These are phyloP conservation scores for Massospora cicadina DNA, from an alignment of 371 early-diverging fungal genomes.

Conservation along the genomic window DNA sequence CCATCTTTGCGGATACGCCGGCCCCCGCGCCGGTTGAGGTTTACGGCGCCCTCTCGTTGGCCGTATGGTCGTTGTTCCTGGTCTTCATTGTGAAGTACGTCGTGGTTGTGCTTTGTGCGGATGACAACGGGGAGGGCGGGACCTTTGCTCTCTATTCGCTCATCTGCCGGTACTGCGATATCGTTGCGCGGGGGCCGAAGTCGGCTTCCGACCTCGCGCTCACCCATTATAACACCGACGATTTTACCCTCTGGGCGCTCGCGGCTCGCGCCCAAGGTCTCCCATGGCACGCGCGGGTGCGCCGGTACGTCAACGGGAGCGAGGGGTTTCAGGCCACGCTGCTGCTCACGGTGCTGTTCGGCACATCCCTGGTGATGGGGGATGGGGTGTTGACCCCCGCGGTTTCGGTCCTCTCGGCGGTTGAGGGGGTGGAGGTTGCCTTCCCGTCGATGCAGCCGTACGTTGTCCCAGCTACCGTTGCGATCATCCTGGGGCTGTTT, in stretches of 20 bases:
- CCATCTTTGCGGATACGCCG: conserved; percentile 20
- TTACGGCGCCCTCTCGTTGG: conserved; percentile 25
- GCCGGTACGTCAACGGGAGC: background rate
- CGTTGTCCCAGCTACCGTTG: conserved; percentile 15
- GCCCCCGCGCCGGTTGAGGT: conserved; percentile 13
- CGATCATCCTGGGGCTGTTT: conserved; percentile 25
- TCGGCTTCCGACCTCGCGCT: conserved; percentile 9
- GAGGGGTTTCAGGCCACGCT: conserved; percentile 2
- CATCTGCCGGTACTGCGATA: conserved; percentile 16
- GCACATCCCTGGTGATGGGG: conserved; percentile 19
- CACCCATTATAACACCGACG: conserved; percentile 11
- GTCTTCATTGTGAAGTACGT: conserved; percentile 29
- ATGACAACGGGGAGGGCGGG: conserved; percentile 44
- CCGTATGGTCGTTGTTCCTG: conserved; percentile 33
- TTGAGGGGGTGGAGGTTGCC: conserved; percentile 12
- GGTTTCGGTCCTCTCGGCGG: conserved; percentile 17
- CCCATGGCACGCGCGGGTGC: background rate
- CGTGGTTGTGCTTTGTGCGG: conserved; percentile 27
- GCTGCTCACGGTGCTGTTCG: conserved; percentile 13
- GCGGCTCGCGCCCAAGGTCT: background rate
- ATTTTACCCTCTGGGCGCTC: background rate
- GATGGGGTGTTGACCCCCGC: conserved; percentile 26
- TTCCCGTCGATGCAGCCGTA: background rate
- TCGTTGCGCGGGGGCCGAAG: conserved; percentile 12
- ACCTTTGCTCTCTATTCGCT: conserved; percentile 35